Percentiles rank a stretch among this genome's conserved stretches.
Evolutionary conservation across 2,329 filamentous ascomycete genomes (phyloP).

Genomic region (Biscogniauxia sp.): DNA sequence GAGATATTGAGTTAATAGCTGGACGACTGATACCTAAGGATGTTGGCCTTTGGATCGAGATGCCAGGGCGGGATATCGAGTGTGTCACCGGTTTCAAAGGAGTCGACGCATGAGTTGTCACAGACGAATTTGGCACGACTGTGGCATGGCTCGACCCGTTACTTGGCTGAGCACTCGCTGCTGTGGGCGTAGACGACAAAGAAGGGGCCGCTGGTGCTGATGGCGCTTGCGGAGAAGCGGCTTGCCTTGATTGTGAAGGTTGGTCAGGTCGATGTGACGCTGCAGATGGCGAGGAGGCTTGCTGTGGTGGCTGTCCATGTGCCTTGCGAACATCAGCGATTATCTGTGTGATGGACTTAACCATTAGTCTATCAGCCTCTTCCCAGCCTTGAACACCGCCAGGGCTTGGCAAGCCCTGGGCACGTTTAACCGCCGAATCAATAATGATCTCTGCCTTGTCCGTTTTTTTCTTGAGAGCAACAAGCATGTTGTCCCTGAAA

Average conservation of each 20-base stretch:
- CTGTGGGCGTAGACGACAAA: conserved; percentile 15
- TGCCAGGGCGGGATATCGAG: conserved; percentile 18
- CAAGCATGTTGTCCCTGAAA: conserved; percentile 32
- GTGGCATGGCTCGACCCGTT: conserved; percentile 7
- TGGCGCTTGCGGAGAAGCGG: conserved; percentile 17
- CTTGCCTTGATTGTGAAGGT: conserved; percentile 15
- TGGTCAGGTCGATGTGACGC: conserved; percentile 10
- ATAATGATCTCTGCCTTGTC: conserved; percentile 32
- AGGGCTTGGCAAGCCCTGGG: conserved; percentile 29
- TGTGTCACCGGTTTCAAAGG: conserved; percentile 10
- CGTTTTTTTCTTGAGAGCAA: conserved; percentile 29
- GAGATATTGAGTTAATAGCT: conserved; percentile 20
- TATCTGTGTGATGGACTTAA: conserved; percentile 31
- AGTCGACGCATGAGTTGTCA: conserved; percentile 1
- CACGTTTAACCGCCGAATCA: conserved; percentile 33
- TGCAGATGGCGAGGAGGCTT: conserved; percentile 13
- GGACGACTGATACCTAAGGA: conserved; percentile 25
- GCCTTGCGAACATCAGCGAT: conserved; percentile 30
- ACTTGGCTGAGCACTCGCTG: conserved; percentile 8
- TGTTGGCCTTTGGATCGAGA: conserved; percentile 26
- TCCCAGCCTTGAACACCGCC: conserved; percentile 30
- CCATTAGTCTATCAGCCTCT: conserved; percentile 31
- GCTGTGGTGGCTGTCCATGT: conserved; percentile 18
- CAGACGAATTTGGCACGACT: conserved; percentile 3
- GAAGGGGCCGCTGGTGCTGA: conserved; percentile 24